Evolutionary conservation across 2,329 filamentous ascomycete genomes (phyloP), one percentile per base, ranked within the genome.

Genomic region (Eutypella sp.): DNA sequence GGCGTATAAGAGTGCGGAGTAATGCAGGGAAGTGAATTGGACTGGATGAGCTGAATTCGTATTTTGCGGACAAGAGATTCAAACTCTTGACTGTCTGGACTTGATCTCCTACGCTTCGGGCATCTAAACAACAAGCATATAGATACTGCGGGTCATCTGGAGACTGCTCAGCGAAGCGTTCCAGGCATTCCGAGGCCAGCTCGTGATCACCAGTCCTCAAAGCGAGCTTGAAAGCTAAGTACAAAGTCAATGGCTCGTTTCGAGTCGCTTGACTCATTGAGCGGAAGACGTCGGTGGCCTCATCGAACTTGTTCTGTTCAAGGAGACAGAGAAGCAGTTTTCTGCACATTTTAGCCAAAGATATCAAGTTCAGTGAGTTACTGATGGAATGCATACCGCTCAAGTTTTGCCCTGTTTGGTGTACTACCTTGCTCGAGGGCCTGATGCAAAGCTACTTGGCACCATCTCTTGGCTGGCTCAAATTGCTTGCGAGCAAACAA

Each of bases 101-200:
- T 42, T 76, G 82, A 49, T 89, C 79, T 0, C 82, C 80, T 1
- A 71, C 69, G 50, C 81, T 72, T 41, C 90, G 82, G 3, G 89
- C 85, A 62, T 95, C 89, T 23, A 89, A 69, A 19, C 89, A 79
- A 56, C 90, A 96, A 1, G 89, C 87, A 52, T 91, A 89, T 1
- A 96, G 71, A 37, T 89, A 78, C 13, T 81, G 80, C 18, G 73
- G 70, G 27, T 83, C 76, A 19, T 76, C 73, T 1, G 69, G 61
- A 0, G 73, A 70, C 6, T 70, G 61, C n/a, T 71, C 71, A 45
- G 74, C 76, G 22, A 96, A 68, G 2, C 67, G 62, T 22, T 80
- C 69, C 2, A 95, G 74, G 57, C 84, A 88, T 39, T 81, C 73
- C 18, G 71, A 64, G n/a, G 84, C 84, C 61, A 75, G 59, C 1